Percentiles rank a stretch among this genome's conserved stretches.
Evolutionary conservation across 768 basidiomycete genomes (phyloP).

Genomic region (Psilocybe cyanescens): DNA sequence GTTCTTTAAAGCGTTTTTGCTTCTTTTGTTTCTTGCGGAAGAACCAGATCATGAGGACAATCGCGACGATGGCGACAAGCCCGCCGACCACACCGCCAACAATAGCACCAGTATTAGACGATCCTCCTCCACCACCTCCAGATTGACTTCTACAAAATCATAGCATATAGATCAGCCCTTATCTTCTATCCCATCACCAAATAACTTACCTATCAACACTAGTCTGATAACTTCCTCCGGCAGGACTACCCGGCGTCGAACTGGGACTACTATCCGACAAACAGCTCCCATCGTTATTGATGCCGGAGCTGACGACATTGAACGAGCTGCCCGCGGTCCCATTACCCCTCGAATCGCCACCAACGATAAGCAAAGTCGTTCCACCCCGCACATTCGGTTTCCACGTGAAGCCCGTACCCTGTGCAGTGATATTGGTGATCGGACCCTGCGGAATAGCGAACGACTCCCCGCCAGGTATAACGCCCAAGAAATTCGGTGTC

Average conservation of each 20-base stretch:
- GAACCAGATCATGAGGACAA: conserved; percentile 50
- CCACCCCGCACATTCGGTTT: conserved; percentile 64
- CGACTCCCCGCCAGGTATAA: conserved; percentile 82
- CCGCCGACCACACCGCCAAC: conserved; percentile 64
- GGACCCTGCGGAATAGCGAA: conserved; percentile 60
- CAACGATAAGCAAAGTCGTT: conserved; percentile 67
- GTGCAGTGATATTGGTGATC: conserved; percentile 42
- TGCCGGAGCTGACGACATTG: conserved; percentile 57
- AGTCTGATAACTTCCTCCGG: conserved; percentile 75
- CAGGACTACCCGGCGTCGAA: conserved; percentile 76
- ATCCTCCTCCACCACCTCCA: conserved; percentile 25
- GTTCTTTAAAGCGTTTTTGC: conserved; percentile 48
- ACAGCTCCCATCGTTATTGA: conserved; percentile 55
- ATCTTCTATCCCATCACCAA: neutral
- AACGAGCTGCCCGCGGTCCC: conserved; percentile 70
- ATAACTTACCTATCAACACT: conserved; percentile 29
- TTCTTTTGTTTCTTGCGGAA: conserved; percentile 48
- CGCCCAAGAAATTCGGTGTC: conserved; percentile 63
- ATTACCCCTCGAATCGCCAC: conserved; percentile 66
- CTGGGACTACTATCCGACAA: conserved; percentile 66
- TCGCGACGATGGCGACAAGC: conserved; percentile 45
- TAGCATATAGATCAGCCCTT: neutral
- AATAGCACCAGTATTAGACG: conserved; percentile 51
- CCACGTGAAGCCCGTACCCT: conserved; percentile 76
- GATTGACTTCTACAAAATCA: conserved; percentile 19